Evolutionary conservation across 306 rosid species (phyloP).

Genomic region (Cucumis sativus): Cucumber_9930_V3 NC_026659.2:1031501-1032000

Average conservation of each 20-base stretch:
- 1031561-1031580: not conserved
- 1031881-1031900: slow-evolving; percentile 73
- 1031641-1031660: slow-evolving; percentile 29
- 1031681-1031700: not conserved
- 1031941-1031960: slow-evolving; percentile 8
- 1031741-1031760: slow-evolving; percentile 70
- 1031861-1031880: slow-evolving; percentile 85
- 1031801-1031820: slow-evolving; percentile 91
- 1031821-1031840: slow-evolving; percentile 81
- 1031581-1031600: slow-evolving; percentile 15
- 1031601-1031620: slow-evolving; percentile 54
- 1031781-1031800: slow-evolving; percentile 72
- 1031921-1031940: slow-evolving; percentile 46
- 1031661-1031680: slow-evolving; percentile 15
- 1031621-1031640: slow-evolving; percentile 20
- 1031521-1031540: slow-evolving; percentile 13
- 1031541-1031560: not conserved
- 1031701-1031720: slow-evolving; percentile 8
- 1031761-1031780: slow-evolving; percentile 84
- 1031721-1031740: slow-evolving; percentile 3
- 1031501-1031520: not conserved
- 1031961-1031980: slow-evolving; percentile 28
- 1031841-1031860: slow-evolving; percentile 81
- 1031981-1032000: slow-evolving; percentile 54
- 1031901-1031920: slow-evolving; percentile 51